These are phyloP conservation scores for Thalassiosira hispida DNA, from an alignment of 352 stramenopile genomes.

Conservation along the genomic window DNA sequence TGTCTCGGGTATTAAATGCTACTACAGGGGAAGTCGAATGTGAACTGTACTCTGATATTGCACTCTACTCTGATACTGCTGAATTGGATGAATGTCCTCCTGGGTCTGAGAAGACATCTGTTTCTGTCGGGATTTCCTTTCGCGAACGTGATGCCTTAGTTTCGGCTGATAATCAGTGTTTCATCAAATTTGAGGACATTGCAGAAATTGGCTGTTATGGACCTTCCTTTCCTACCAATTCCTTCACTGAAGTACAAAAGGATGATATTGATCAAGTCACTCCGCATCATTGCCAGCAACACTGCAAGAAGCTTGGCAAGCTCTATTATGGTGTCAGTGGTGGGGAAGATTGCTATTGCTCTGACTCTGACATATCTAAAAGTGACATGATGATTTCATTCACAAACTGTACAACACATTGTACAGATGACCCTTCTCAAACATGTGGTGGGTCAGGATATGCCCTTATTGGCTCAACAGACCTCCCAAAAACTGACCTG, in stretches of 20 bases:
- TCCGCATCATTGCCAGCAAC: conserved; percentile 24
- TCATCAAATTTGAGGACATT: conserved; percentile 34
- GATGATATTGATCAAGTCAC: conserved; percentile 22
- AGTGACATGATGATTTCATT: background rate
- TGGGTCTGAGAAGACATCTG: background rate
- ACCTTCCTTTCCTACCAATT: background rate
- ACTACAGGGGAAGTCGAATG: background rate
- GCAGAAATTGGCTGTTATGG: conserved; percentile 25
- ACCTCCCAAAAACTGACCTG: conserved; percentile 10
- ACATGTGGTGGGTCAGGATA: conserved; percentile 21
- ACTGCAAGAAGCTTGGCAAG: conserved; percentile 6
- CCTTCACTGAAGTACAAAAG: background rate
- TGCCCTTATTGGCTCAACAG: conserved; percentile 25
- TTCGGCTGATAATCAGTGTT: conserved; percentile 16
- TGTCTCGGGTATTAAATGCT: background rate
- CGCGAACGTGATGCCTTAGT: conserved; percentile 34
- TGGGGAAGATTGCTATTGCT: conserved; percentile 18
- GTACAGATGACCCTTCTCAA: conserved; percentile 15
- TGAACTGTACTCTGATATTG: conserved; percentile 28
- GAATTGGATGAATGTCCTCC: conserved; percentile 9
- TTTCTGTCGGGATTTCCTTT: conserved; percentile 26
- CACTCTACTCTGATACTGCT: no score
- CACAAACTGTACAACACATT: conserved; percentile 22
- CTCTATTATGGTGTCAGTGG: conserved; percentile 27
- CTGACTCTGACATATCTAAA: no score